These are phyloP conservation scores for Sordariomycetes sp. DNA, from an alignment of 2,329 filamentous ascomycete species.

Conservation along the genomic window DNA sequence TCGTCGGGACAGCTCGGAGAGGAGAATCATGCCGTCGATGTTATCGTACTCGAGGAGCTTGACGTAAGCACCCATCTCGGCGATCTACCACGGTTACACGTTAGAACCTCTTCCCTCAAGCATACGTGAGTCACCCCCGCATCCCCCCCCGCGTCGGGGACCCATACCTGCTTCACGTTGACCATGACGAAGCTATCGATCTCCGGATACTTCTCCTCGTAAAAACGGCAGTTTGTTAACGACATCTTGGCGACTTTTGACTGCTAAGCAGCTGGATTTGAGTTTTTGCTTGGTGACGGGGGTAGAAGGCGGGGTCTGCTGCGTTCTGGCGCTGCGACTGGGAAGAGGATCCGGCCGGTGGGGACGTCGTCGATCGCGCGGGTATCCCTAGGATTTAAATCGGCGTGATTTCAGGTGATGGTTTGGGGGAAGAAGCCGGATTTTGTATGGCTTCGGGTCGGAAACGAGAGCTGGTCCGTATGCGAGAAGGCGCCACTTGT, in stretches of 20 bases:
- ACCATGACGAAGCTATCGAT: conserved; percentile 99
- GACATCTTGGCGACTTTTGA: conserved; percentile 53
- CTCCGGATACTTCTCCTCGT: conserved; percentile 74
- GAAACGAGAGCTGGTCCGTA: neutral
- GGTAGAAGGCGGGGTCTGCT: neutral
- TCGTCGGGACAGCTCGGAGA: conserved; percentile 92
- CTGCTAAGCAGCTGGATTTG: neutral
- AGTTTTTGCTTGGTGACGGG: neutral
- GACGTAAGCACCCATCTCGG: conserved; percentile 99
- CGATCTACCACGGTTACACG: conserved; percentile 47
- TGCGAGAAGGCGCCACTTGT: neutral
- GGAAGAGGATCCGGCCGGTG: neutral
- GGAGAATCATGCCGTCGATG: conserved; percentile 99
- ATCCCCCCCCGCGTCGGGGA: neutral
- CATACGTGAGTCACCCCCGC: neutral
- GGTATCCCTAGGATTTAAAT: neutral
- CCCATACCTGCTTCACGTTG: conserved; percentile 73
- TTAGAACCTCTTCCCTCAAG: neutral
- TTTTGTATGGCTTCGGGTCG: neutral
- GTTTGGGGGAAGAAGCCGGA: neutral
- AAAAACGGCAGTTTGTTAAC: conserved; percentile 92
- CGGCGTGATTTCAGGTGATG: neutral
- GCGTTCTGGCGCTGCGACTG: neutral
- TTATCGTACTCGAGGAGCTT: conserved; percentile 99
- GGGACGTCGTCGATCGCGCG: neutral